Base-by-base conservation (phyloP, 1,139 yeast species). In the Groenewaldozyma auringiensis region DNA sequence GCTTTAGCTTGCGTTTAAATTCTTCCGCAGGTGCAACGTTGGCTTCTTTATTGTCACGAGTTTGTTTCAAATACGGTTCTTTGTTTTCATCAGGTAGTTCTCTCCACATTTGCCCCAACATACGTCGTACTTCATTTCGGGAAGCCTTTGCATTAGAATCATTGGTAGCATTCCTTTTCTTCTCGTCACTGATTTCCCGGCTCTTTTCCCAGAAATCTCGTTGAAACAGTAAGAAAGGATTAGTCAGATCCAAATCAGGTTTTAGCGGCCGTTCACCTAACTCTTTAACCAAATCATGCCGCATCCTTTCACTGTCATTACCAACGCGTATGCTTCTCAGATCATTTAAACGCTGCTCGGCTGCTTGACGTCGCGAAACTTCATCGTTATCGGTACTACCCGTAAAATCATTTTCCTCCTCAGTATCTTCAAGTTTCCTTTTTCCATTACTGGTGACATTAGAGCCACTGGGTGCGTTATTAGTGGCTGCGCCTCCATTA, bases 201-300 rank as follows among this genome's bases (percentile, higher is more conserved):
- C 71, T 65, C 21, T 57, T 59, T 27, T 67, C 70, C 73, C 73
- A 69, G 50, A 66, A 67, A 41, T 66, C 70, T 47, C 68, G 68
- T 46, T 69, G 73, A 52, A 67, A 69, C 16, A 69, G 59, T 41
- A 69, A 50, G 45, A 68, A 69, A n/a, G 73, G 73, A 48, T 69
- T 69, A 4, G 71, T 68, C 4, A 66, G 65, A 2, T 58, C 49
- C 18, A 69, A 55, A 40, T 66, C 70, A 2, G 73, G 73, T 44
- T 63, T 64, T 25, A 58, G 56, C 1, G 73, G 73, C 31, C 64
- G 56, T 21, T 63, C 64, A 1, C 73, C 73, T 8, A 69, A 54
- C 46, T 63, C 67, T 40, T 53, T 58, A 43, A 55, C 58, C 56
- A 63, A 53, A 41, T 60, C 68, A 47, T 55, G 57, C 37, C 65